Base-by-base conservation (phyloP, 306 rosid species). In the cucumber (Cucumis sativus) region DNA sequence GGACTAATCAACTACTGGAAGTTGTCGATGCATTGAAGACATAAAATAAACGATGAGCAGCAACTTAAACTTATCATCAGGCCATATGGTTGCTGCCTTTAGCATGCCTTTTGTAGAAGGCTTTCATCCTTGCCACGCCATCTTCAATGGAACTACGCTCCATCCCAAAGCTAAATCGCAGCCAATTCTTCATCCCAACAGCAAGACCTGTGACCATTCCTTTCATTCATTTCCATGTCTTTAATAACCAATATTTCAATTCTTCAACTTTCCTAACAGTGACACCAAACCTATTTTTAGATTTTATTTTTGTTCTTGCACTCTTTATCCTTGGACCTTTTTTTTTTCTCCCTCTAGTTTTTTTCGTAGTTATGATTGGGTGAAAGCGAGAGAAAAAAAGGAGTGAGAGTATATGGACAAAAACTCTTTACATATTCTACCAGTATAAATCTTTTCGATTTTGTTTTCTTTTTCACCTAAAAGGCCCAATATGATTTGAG, bases 111-210 rank as follows among this genome's bases (percentile, higher is more conserved):
- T 78, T 59, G 78, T 69, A 75, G 67, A 88, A 88, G 47, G 65
- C 74, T 76, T 80, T 87, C 7, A 89, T 55, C 80, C 90, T 83
- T 56, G 20, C 79, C 51, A 86, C 73, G 28, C 89, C 90, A 68
- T 89, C 90, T 80, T 84, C 88, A 62, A 89, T 82, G 75, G 69
- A 25, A 6, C 83, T 77, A 81, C 78, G 87, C 45, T 89, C 92
- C 13, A 84, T 47, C 6, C 86, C 86, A 10, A 85, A 89, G 43
- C 86, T 86, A 15, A 83, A 43, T 16, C 87, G 87, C 81, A 85
- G 47, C 90, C 90, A 88, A 63, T 86, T 85, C 80, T 85, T 85
- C 80, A 81, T 33, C 67, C 89, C 92, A 57, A 88, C 37, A 21
- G 83, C 67, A 74, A 68, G 8, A 21, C 92, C 92, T 88, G 74